Evolutionary conservation across 1,284 basidiomycete species (phyloP).

Genomic region (Leccinum subspadiceum): DNA sequence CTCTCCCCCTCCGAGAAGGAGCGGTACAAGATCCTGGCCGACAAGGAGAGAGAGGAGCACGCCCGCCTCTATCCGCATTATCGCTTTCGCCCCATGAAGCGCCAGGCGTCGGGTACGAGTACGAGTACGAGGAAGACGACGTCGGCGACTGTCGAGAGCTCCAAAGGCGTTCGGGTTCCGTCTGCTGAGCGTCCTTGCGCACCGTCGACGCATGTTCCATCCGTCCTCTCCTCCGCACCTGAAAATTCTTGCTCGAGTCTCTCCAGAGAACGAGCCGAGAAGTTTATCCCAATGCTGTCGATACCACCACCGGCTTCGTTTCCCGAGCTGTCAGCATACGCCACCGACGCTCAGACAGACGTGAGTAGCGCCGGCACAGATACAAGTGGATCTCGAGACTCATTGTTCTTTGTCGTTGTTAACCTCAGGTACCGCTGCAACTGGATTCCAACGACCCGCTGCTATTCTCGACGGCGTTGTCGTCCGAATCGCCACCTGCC

Average conservation of each 20-base stretch:
- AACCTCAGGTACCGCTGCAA: background rate
- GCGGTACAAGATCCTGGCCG: conserved; percentile 50
- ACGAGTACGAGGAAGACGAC: conserved; percentile 14
- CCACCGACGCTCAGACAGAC: conserved; percentile 1
- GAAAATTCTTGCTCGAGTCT: conserved; percentile 1
- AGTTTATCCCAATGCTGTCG: background rate
- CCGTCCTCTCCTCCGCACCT: conserved; percentile 20
- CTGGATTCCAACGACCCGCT: conserved; percentile 5
- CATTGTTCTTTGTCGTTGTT: background rate
- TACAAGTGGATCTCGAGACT: background rate
- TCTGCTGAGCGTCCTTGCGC: conserved; percentile 1
- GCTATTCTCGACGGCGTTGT: background rate
- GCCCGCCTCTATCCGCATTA: conserved; percentile 55
- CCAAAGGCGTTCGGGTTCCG: background rate
- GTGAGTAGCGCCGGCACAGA: conserved; percentile 10
- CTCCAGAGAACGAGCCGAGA: conserved; percentile 2
- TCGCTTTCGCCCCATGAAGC: conserved; percentile 55
- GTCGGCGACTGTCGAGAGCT: conserved; percentile 16
- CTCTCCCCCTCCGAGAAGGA: conserved; percentile 45
- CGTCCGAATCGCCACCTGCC: background rate
- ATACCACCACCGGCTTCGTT: background rate
- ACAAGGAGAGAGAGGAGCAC: conserved; percentile 53
- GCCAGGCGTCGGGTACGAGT: conserved; percentile 30
- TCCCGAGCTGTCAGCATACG: background rate
- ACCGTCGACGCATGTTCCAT: conserved; percentile 12